Base-by-base conservation (phyloP, 2,329 filamentous ascomycete species). In the Fusarium abutilonis region DNA sequence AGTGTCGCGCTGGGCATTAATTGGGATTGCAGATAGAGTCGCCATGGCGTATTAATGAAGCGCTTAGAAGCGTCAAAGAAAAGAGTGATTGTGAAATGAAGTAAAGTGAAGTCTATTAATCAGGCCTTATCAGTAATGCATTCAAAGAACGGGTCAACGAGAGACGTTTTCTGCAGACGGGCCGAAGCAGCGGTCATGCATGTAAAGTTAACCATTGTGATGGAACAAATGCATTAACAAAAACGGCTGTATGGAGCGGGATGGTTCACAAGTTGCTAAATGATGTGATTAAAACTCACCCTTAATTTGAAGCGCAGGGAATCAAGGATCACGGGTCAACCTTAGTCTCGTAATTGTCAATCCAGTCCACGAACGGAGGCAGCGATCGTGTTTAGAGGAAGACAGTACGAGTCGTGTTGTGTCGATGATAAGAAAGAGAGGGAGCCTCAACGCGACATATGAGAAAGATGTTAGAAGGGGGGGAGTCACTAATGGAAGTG, bases 1-100 rank as follows among this genome's bases (percentile, higher is more conserved):
- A 43, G 74, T 69, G 46, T 81, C 74, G 63, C 71, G 74, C 54
- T 68, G 50, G 41, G 64, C 55, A 46, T 74, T 71, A 14, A 64
- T 53, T 41, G 71, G 70, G 31, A 73, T 72, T 41, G 57, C 47
- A 19, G 74, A 64, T 35, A 73, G 65, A 28, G 74, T 77, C 47
- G 75, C 72, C 73, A 76, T 76, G 39, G 41, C 70, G 68, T 48
- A 54, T 65, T 56, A 43, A 13, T 41, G 26, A 39, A 17, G 44
- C 44, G 48, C 52, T 54, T 47, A 41, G 31, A 21, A 36, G 58
- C 41, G 43, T 31, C 31, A 35, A 43, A 39, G 23, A 50, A 57
- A 47, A 14, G 52, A 67, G 51, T 34, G 56, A 44, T 47, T 51
- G 40, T 52, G 45, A 56, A 51, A 19, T 39, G 43, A 52, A 62